phyloP scores from a whole-genome alignment of 2,329 filamentous ascomycete species.

The Calonectria honghensis region DNA sequence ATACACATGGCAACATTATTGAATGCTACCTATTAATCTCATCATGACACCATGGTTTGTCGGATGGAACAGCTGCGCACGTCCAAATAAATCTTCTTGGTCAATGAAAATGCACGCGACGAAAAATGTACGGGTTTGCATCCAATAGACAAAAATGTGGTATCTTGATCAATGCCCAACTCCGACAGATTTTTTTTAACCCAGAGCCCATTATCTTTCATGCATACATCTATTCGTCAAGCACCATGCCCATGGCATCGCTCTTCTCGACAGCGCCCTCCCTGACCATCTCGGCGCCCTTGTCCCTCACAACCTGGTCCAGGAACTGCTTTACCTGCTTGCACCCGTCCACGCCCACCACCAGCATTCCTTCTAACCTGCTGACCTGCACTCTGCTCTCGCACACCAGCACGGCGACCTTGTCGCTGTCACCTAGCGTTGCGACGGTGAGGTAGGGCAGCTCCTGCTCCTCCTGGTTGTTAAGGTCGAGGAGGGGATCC shows the following conservation, averaged over 20 bases:
- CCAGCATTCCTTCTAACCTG: conserved; percentile 92
- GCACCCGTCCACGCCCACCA: conserved; percentile 93
- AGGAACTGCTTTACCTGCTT: conserved; percentile 88
- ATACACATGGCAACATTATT: background rate
- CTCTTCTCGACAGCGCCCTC: conserved; percentile 72
- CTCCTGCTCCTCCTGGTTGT: conserved; percentile 88
- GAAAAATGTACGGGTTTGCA: background rate
- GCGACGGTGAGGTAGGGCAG: conserved; percentile 91
- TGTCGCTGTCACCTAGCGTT: conserved; percentile 83
- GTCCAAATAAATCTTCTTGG: no score
- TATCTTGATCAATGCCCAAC: conserved; percentile 47
- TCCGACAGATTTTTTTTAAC: conserved; percentile 43
- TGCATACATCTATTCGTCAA: conserved; percentile 62
- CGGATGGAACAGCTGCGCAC: background rate
- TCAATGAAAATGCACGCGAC: background rate
- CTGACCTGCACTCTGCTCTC: conserved; percentile 91
- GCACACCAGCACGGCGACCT: conserved; percentile 86
- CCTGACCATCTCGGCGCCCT: conserved; percentile 78
- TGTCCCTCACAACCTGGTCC: conserved; percentile 85
- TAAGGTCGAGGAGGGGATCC: conserved; percentile 88
- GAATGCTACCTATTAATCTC: background rate
- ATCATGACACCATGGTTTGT: conserved; percentile 10
- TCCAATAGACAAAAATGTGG: conserved; percentile 30
- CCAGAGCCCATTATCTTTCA: conserved; percentile 40
- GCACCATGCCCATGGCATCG: conserved; percentile 69